These are phyloP conservation scores for Aspergillus olivimuriae DNA, from an alignment of 495 filamentous ascomycete species.

Conservation along the genomic window DNA sequence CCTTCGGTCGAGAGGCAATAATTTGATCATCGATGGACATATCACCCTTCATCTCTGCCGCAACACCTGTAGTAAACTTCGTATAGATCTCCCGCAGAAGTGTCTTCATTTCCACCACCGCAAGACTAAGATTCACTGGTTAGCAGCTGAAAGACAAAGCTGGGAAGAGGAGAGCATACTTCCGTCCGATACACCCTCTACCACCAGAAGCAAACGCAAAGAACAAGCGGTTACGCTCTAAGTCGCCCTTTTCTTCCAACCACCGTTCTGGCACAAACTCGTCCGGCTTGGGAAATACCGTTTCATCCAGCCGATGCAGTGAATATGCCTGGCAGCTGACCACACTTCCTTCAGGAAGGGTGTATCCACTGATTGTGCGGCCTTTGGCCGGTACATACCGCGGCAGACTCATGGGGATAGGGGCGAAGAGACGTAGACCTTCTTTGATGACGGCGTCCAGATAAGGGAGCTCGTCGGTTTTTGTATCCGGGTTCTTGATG, in stretches of 20 bases:
- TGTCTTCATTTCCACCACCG: slow-evolving; percentile 60
- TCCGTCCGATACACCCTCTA: slow-evolving; percentile 40
- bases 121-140: slow-evolving; percentile 38
- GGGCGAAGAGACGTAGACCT: slow-evolving; percentile 50
- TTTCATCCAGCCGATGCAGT: slow-evolving; percentile 54
- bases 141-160: slow-evolving; percentile 27
- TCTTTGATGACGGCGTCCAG: slow-evolving; percentile 59
- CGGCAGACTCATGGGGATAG: slow-evolving; percentile 62
- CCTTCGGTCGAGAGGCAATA: slow-evolving; percentile 50
- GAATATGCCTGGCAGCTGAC: slow-evolving; percentile 63
- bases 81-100: slow-evolving; percentile 54
- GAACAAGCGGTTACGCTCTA: slow-evolving; percentile 35
- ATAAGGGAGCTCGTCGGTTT: slow-evolving; percentile 48
- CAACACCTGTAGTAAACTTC: slow-evolving; percentile 45
- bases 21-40: slow-evolving; percentile 56
- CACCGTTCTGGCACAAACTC: slow-evolving; percentile 58
- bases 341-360: slow-evolving; percentile 54
- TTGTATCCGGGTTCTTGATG: slow-evolving; percentile 9
- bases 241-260: slow-evolving; percentile 43
- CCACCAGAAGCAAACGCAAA: slow-evolving; percentile 41
- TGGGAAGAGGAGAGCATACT: slow-evolving; percentile 26
- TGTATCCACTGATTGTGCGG: slow-evolving; percentile 27
- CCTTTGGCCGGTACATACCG: slow-evolving; percentile 49
- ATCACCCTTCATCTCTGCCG: slow-evolving; percentile 41
- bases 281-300: slow-evolving; percentile 50